phyloP scores from a whole-genome alignment of 208 protist genomes.

The Lotmaria passim region DNA sequence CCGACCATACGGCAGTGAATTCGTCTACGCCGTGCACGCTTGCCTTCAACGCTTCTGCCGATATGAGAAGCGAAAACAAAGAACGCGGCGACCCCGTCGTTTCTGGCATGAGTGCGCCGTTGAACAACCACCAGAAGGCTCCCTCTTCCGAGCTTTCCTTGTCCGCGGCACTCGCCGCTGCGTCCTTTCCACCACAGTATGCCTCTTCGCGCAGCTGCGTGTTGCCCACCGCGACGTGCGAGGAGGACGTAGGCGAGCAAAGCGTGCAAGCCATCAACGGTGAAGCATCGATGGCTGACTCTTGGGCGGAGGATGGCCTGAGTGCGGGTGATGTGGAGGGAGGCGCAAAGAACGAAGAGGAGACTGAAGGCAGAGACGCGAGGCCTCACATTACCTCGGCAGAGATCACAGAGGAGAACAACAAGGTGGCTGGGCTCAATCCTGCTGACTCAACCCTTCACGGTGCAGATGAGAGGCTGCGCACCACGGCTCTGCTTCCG shows the following conservation, averaged over 20 bases:
- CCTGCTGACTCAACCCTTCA: too few relatives aligned
- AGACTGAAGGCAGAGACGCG: not conserved
- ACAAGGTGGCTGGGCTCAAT: not conserved
- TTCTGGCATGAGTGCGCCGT: too few relatives aligned
- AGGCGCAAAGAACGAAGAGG: not conserved
- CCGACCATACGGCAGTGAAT: too few relatives aligned
- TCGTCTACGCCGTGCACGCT: too few relatives aligned
- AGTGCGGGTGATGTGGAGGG: not conserved
- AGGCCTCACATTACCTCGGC: not conserved
- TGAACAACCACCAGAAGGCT: too few relatives aligned
- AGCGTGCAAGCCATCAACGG: not conserved
- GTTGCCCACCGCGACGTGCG: not conserved
- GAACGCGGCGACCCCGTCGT: too few relatives aligned
- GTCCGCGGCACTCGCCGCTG: not conserved
- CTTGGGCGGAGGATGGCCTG: too few relatives aligned
- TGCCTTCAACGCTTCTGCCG: too few relatives aligned
- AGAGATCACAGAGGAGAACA: not conserved
- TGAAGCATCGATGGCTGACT: too few relatives aligned
- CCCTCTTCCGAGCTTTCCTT: not conserved
- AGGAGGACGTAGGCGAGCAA: not conserved
- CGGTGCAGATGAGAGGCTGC: too few relatives aligned
- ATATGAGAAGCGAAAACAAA: too few relatives aligned
- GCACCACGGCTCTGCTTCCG: too few relatives aligned
- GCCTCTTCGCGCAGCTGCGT: not conserved
- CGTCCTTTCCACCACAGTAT: not conserved